These are phyloP conservation scores for Coemansia sp. DNA, from an alignment of 192 early-diverging fungal species.

Conservation along the genomic window DNA sequence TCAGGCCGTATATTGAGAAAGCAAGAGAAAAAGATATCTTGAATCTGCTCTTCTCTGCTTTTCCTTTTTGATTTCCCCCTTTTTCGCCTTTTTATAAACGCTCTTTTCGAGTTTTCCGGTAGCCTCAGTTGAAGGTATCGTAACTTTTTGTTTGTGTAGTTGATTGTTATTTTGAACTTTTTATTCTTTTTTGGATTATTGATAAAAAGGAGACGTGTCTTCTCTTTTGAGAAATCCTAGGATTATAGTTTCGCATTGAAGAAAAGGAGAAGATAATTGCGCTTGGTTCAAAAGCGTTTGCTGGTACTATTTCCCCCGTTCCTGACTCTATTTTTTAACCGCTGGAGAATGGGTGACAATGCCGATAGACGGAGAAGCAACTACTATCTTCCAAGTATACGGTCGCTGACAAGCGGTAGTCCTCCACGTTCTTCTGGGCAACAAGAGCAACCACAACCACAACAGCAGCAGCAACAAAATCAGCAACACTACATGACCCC, in stretches of 20 bases:
- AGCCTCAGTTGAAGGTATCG: neutral
- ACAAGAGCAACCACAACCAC: slow-evolving; percentile 6
- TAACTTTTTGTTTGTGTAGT: neutral
- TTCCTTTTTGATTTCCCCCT: slow-evolving; percentile 1
- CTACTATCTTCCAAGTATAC: slow-evolving; percentile 45
- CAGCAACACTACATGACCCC: neutral
- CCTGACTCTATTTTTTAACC: slow-evolving; percentile 3
- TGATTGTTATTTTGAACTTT: neutral
- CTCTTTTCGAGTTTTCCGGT: neutral
- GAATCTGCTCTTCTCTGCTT: neutral
- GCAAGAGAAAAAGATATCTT: neutral
- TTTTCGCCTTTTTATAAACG: slow-evolving; percentile 5
- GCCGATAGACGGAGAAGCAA: slow-evolving; percentile 16
- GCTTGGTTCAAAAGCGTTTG: neutral
- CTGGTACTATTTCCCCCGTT: neutral
- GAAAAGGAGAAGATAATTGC: neutral
- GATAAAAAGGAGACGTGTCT: neutral
- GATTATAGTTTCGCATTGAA: neutral
- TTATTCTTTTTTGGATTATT: neutral
- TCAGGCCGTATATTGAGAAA: neutral
- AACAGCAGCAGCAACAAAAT: neutral
- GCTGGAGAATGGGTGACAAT: slow-evolving; percentile 27
- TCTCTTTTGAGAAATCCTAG: neutral
- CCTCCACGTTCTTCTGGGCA: slow-evolving; percentile 5
- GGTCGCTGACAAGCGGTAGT: slow-evolving; percentile 26